These are phyloP conservation scores for Pseudogymnoascus sp. DNA, from an alignment of 2,329 filamentous ascomycete species.

Conservation along the genomic window DNA sequence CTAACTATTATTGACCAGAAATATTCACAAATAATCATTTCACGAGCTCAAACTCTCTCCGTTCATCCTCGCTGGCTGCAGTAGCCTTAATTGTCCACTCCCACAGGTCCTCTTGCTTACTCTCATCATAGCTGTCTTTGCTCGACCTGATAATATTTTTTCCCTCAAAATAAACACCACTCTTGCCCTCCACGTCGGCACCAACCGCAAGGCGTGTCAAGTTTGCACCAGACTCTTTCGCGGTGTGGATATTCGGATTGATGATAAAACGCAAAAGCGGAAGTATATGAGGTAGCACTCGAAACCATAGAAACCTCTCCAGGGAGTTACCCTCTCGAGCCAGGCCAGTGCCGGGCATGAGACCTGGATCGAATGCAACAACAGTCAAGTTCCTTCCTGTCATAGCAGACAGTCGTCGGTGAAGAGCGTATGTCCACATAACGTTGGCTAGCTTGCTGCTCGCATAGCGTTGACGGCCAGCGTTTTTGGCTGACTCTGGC, in stretches of 20 bases:
- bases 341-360: slow-evolving; percentile 41
- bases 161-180: slow-evolving; percentile 39
- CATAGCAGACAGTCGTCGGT: slow-evolving; percentile 27
- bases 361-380: slow-evolving; percentile 38
- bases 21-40: background rate
- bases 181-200: slow-evolving; percentile 28
- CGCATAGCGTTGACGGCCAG: slow-evolving; percentile 36
- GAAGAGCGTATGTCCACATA: slow-evolving; percentile 40
- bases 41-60: slow-evolving; percentile 17
- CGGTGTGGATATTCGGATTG: slow-evolving; percentile 32
- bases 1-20: background rate
- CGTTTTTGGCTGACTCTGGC: slow-evolving; percentile 21
- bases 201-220: slow-evolving; percentile 36
- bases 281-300: slow-evolving; percentile 31
- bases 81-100: slow-evolving; percentile 37
- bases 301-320: slow-evolving; percentile 29
- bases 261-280: slow-evolving; percentile 31
- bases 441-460: slow-evolving; percentile 42
- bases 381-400: slow-evolving; percentile 32
- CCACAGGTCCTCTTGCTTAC: slow-evolving; percentile 43
- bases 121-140: slow-evolving; percentile 35
- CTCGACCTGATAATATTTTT: slow-evolving; percentile 34
- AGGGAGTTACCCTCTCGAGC: slow-evolving; percentile 24
- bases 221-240: slow-evolving; percentile 33
- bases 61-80: slow-evolving; percentile 24